Conservation (phyloP, 2,329 filamentous ascomycete species). For the Calonectria leucothoes region DNA sequence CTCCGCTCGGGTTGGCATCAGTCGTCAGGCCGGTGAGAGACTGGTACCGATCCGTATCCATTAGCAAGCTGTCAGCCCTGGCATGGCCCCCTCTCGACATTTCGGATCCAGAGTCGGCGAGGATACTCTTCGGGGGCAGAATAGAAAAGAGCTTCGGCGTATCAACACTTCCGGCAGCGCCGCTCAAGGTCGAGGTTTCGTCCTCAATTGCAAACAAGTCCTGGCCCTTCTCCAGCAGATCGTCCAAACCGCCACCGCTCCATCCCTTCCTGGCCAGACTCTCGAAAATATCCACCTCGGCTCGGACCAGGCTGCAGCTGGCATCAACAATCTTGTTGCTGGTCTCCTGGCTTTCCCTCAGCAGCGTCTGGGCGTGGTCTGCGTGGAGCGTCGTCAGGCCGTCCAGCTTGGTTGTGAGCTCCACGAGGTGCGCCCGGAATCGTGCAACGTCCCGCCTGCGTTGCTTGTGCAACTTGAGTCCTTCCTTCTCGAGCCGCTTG, state of each 20-base stretch:
- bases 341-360: conserved; percentile 74
- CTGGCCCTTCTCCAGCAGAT: conserved; percentile 71
- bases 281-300: conserved; percentile 78
- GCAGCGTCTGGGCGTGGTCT: conserved; percentile 68
- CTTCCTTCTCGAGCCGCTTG: conserved; percentile 72
- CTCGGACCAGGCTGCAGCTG: conserved; percentile 72
- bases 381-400: conserved; percentile 71
- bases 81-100: conserved; percentile 50
- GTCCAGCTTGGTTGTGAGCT: conserved; percentile 71
- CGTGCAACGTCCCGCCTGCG: conserved; percentile 69
- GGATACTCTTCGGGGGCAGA: conserved; percentile 72
- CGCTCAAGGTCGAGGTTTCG: conserved; percentile 46
- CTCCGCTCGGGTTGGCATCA: conserved; percentile 33
- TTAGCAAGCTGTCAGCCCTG: conserved; percentile 66
- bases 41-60: conserved; percentile 66
- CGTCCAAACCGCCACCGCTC: conserved; percentile 74
- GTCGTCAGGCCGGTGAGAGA: conserved; percentile 63
- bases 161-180: conserved; percentile 48
- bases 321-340: conserved; percentile 72
- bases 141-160: conserved; percentile 71
- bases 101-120: conserved; percentile 62
- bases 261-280: conserved; percentile 74
- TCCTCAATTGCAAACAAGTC: conserved; percentile 68
- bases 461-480: conserved; percentile 70
- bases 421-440: conserved; percentile 72